Base-by-base conservation (phyloP, 2,329 filamentous ascomycete species). In the Dothideomycetes sp. region DNA sequence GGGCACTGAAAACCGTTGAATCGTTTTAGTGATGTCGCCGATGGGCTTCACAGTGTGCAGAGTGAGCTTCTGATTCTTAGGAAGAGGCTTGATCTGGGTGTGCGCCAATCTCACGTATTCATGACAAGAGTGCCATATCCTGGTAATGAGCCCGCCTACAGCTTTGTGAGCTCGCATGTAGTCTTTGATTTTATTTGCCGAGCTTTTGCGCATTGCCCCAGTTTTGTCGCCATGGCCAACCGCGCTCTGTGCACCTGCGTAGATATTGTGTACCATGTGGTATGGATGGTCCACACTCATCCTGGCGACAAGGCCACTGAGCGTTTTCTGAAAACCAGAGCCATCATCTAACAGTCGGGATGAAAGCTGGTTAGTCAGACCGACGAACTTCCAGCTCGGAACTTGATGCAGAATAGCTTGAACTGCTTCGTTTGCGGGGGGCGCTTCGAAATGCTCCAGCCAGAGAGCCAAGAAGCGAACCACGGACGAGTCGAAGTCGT, bases 191-290 rank as follows among this genome's bases (percentile, higher is more conserved):
- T 68, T 72, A 27, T 72, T 74, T 2, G 87, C 86, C 11, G 88
- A 87, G 46, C 70, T 72, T 50, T 81, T 77, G 36, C 91, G 79
- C 4, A 82, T 81, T 15, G 79, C 65, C 1, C 84, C 83, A 3
- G 81, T 74, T 31, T 82, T 76, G 48, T 95, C 89, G 49, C 82
- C 79, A 38, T 69, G 63, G 37, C 59, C 70, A 50, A 80, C 78
- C 37, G 57, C 40, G 29, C 50, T 59, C 51, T 79, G 83, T 33
- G 76, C 79, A 16, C 82, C 80, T 2, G 88, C 84, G 68, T 89
- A 95, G 31, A 98, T 85, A 51, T 96, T 88, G 57, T 98, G 94
- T 79, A 96, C 89, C 36, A 87, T 87, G 56, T 98, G 93, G 58
- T 88, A 94, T 0, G 91, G 93, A 61, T 99, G 91, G 42, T 98